Conservation (phyloP, 2,329 filamentous ascomycete species). For the Alternaria incomplexa region DNA sequence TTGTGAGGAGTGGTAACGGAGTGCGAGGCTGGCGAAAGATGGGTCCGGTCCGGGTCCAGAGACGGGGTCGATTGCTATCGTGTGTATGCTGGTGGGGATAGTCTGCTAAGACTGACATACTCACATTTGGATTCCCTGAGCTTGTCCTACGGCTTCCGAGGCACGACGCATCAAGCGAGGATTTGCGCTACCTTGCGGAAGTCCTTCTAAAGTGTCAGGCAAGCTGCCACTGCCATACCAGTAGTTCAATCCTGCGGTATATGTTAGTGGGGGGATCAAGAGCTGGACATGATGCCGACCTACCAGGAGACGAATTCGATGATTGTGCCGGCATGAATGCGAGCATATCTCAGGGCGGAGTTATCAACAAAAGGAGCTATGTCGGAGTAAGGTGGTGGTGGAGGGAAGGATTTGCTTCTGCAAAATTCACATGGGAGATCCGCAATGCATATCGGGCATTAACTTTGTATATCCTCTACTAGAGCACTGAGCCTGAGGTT, state of each 20-base stretch:
- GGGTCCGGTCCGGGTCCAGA: slow-evolving; percentile 1
- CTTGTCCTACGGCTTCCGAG: slow-evolving; percentile 41
- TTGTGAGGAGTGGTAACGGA: neutral
- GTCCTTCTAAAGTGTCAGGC: slow-evolving; percentile 35
- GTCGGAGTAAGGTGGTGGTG: slow-evolving; percentile 24
- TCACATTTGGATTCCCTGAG: slow-evolving; percentile 38
- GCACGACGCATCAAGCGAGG: slow-evolving; percentile 41
- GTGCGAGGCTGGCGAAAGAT: neutral
- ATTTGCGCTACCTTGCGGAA: slow-evolving; percentile 29
- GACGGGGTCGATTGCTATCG: neutral
- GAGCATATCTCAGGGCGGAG: slow-evolving; percentile 40
- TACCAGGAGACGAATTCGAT: slow-evolving; percentile 43
- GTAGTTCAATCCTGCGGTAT: slow-evolving; percentile 34
- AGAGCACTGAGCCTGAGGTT: slow-evolving; percentile 29
- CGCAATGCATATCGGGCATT: slow-evolving; percentile 40
- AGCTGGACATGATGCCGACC: slow-evolving; percentile 10
- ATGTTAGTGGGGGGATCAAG: slow-evolving; percentile 16
- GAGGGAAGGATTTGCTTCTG: slow-evolving; percentile 28
- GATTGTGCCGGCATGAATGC: slow-evolving; percentile 47
- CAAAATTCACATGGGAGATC: slow-evolving; percentile 31
- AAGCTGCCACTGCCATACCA: slow-evolving; percentile 43
- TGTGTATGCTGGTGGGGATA: neutral
- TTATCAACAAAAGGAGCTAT: slow-evolving; percentile 29
- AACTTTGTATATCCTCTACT: slow-evolving; percentile 39
- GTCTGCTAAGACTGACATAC: slow-evolving; percentile 11